These are phyloP conservation scores for Aspergillus olivimuriae DNA, from an alignment of 495 filamentous ascomycete species.

Conservation along the genomic window DNA sequence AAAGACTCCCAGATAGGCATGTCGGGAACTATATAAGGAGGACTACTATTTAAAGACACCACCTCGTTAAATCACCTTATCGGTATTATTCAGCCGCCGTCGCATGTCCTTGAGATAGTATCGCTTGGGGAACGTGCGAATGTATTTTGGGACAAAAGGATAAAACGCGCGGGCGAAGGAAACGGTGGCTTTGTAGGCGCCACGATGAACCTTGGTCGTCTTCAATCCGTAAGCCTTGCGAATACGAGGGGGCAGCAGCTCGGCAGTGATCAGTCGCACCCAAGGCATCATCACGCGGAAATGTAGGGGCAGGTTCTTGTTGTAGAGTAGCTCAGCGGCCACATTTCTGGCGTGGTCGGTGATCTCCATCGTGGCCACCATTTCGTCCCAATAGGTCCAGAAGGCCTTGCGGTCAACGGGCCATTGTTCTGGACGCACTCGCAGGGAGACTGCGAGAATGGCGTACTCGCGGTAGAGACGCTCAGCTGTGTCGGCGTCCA, in stretches of 20 bases:
- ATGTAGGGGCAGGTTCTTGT: constrained; percentile 15
- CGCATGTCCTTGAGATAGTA: constrained; percentile 39
- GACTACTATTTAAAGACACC: too few species aligned
- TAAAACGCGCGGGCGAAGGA: constrained; percentile 21
- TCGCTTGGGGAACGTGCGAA: constrained; percentile 28
- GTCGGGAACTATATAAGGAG: too few species aligned
- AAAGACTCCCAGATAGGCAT: too few species aligned
- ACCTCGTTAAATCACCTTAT: neutral
- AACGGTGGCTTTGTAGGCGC: constrained; percentile 14
- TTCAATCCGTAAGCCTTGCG: constrained; percentile 26
- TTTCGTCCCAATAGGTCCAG: constrained; percentile 36
- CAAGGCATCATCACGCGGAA: constrained; percentile 20
- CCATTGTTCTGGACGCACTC: constrained; percentile 32
- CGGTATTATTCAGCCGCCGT: constrained; percentile 13
- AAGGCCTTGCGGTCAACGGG: constrained; percentile 27
- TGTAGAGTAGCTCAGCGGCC: constrained; percentile 26
- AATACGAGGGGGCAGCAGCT: constrained; percentile 23
- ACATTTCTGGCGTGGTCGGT: constrained; percentile 26
- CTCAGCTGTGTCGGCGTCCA: constrained; percentile 18
- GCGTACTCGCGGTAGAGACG: constrained; percentile 32
- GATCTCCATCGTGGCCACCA: constrained; percentile 24
- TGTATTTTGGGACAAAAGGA: constrained; percentile 18
- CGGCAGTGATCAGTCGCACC: constrained; percentile 25
- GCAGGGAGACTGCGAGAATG: constrained; percentile 28
- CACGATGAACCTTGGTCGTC: constrained; percentile 7